Conservation (phyloP, 352 stramenopile genomes). For the Globisporangium apiculatum region DNA sequence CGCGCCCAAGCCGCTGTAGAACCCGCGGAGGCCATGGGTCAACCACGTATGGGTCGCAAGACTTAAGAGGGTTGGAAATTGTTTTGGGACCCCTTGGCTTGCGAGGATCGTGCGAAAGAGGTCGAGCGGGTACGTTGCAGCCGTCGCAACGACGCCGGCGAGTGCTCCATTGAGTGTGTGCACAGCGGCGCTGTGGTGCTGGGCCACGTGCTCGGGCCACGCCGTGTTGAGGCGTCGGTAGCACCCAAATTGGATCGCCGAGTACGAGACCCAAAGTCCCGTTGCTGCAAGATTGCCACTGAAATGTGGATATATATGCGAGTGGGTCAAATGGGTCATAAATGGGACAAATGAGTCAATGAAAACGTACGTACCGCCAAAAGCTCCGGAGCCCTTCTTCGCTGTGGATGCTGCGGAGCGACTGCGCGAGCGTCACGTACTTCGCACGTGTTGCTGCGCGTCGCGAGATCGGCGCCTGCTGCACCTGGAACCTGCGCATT, state of each 20-base stretch:
- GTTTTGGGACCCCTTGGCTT: slow-evolving; percentile 81
- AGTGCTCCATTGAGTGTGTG: slow-evolving; percentile 80
- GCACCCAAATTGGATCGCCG: slow-evolving; percentile 62
- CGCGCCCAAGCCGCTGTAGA: slow-evolving; percentile 87
- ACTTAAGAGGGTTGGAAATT: slow-evolving; percentile 68
- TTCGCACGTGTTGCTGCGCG: slow-evolving; percentile 16
- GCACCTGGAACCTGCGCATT: slow-evolving; percentile 57
- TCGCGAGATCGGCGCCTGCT: slow-evolving; percentile 36
- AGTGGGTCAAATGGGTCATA: no score
- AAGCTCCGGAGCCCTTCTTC: slow-evolving; percentile 80
- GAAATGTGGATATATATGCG: not conserved
- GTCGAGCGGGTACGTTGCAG: slow-evolving; percentile 93
- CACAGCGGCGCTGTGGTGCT: slow-evolving; percentile 22
- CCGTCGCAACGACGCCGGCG: slow-evolving; percentile 82
- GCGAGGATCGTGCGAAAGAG: slow-evolving; percentile 92
- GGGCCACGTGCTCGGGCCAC: slow-evolving; percentile 21
- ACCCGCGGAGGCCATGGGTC: slow-evolving; percentile 67
- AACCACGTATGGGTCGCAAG: slow-evolving; percentile 70
- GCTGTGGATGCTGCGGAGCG: slow-evolving; percentile 57
- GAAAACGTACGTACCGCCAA: slow-evolving; percentile 35
- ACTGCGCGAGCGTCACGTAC: slow-evolving; percentile 47
- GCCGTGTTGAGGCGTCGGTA: slow-evolving; percentile 44
- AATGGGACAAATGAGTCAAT: no score
- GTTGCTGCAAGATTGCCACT: slow-evolving; percentile 69
- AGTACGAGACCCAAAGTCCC: slow-evolving; percentile 79